phyloP scores from a whole-genome alignment of 2,329 filamentous ascomycete species.

The Ceratocystis papillata region DNA sequence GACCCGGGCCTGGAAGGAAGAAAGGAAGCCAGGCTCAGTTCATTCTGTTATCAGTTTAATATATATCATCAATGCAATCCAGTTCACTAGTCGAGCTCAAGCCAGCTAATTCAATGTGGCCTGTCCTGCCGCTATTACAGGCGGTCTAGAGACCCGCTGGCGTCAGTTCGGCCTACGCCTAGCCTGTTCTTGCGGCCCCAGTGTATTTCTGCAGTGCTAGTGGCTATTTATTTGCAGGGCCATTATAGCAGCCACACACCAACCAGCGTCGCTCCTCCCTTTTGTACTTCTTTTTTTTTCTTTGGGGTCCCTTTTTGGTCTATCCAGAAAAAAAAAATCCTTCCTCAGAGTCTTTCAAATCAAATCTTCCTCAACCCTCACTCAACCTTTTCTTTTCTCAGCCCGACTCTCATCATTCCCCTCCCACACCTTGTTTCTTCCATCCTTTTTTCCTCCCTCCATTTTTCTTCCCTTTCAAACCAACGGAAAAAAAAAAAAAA shows the following conservation, averaged over 20 bases:
- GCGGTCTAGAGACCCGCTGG: background rate
- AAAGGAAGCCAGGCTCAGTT: background rate
- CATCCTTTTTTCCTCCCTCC: constrained; percentile 27
- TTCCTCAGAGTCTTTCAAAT: constrained; percentile 16
- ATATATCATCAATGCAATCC: too few relatives aligned
- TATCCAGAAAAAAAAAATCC: constrained; percentile 7
- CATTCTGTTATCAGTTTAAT: too few relatives aligned
- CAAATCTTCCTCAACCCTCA: constrained; percentile 19
- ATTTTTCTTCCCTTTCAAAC: constrained; percentile 29
- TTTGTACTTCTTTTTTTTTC: background rate
- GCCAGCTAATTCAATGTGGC: background rate
- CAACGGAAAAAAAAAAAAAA: constrained; percentile 17
- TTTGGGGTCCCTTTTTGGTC: background rate
- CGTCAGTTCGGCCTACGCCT: too few relatives aligned
- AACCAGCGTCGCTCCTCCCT: background rate
- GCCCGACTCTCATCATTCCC: constrained; percentile 26
- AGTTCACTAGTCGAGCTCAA: too few relatives aligned
- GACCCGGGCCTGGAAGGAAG: background rate
- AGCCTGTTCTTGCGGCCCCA: too few relatives aligned
- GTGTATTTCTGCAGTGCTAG: background rate
- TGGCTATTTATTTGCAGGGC: background rate
- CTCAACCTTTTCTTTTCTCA: constrained; percentile 20
- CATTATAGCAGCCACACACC: background rate
- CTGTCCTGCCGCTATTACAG: constrained; percentile 11
- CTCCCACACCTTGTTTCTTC: constrained; percentile 29